Evolutionary conservation across 2,329 filamentous ascomycete genomes (phyloP).

Genomic region (Nigrospora osmanthi): DNA sequence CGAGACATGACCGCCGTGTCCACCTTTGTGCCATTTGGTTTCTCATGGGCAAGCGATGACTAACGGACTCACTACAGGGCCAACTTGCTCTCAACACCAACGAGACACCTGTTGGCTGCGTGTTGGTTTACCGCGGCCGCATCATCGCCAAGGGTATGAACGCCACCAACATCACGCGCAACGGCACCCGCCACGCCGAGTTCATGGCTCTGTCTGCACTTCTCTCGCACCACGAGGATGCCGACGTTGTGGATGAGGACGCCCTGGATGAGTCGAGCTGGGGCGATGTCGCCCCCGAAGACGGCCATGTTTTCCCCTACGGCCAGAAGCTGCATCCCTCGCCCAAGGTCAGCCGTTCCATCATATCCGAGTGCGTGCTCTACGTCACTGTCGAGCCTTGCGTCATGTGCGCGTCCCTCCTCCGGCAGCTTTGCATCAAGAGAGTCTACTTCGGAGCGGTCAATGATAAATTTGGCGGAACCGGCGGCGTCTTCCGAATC

Average conservation of each 20-base stretch:
- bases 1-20: background rate
- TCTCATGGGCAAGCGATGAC: background rate
- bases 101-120: conserved; percentile 94
- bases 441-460: conserved; percentile 91
- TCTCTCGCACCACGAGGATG: conserved; percentile 31
- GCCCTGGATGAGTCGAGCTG: conserved; percentile 31
- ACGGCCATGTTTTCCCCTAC: conserved; percentile 52
- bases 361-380: conserved; percentile 66
- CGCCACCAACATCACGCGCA: conserved; percentile 83
- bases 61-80: conserved; percentile 44
- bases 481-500: conserved; percentile 84
- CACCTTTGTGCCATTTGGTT: background rate
- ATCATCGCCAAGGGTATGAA: conserved; percentile 93
- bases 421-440: conserved; percentile 80
- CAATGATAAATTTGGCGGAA: conserved; percentile 96
- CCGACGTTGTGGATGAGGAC: conserved; percentile 14
- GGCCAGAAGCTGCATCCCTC: conserved; percentile 49
- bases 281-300: conserved; percentile 44
- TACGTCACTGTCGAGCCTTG: conserved; percentile 98
- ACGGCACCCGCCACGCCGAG: conserved; percentile 92
- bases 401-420: conserved; percentile 93
- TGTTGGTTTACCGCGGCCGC: conserved; percentile 72
- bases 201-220: conserved; percentile 72
- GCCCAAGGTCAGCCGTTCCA: conserved; percentile 53
- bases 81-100: conserved; percentile 76